These are phyloP conservation scores for Talaromyces pinophilus DNA, from an alignment of 2,329 filamentous ascomycete genomes.

Conservation along the genomic window DNA sequence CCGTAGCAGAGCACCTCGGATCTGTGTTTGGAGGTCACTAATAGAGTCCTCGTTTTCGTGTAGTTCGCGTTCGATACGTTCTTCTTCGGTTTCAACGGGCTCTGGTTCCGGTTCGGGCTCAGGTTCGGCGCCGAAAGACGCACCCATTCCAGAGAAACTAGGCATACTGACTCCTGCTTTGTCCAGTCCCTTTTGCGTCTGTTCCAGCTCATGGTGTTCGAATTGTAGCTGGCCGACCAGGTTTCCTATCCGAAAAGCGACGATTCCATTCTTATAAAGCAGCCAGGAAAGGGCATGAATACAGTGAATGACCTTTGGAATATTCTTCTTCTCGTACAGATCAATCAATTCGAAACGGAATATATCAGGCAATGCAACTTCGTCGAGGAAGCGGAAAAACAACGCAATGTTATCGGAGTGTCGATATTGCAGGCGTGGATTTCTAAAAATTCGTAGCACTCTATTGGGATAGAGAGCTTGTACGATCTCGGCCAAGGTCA, in stretches of 20 bases:
- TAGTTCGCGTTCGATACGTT: constrained; percentile 79
- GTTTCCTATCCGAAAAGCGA: constrained; percentile 95
- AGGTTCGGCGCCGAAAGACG: constrained; percentile 86
- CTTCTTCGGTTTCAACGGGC: constrained; percentile 81
- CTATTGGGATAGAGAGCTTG: constrained; percentile 80
- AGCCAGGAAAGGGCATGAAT: constrained; percentile 97
- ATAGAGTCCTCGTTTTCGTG: constrained; percentile 72
- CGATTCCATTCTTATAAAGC: constrained; percentile 90
- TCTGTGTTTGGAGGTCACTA: constrained; percentile 80
- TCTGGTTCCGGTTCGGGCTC: constrained; percentile 67
- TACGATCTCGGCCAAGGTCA: constrained; percentile 91
- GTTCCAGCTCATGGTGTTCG: constrained; percentile 94
- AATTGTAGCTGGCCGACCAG: constrained; percentile 95
- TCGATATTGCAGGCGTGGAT: constrained; percentile 83
- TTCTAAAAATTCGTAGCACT: constrained; percentile 77
- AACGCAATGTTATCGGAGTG: constrained; percentile 98
- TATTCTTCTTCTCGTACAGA: constrained; percentile 99
- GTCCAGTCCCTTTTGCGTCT: constrained; percentile 94
- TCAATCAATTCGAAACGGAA: constrained; percentile 98
- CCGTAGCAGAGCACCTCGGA: constrained; percentile 76
- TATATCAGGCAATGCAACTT: constrained; percentile 88
- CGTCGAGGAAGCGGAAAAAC: constrained; percentile 91
- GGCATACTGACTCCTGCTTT: constrained; percentile 95
- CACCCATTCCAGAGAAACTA: constrained; percentile 95
- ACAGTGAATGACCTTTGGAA: constrained; percentile 98